Conservation (phyloP, 2,329 filamentous ascomycete species). For the Epicoccum nigrum region DNA sequence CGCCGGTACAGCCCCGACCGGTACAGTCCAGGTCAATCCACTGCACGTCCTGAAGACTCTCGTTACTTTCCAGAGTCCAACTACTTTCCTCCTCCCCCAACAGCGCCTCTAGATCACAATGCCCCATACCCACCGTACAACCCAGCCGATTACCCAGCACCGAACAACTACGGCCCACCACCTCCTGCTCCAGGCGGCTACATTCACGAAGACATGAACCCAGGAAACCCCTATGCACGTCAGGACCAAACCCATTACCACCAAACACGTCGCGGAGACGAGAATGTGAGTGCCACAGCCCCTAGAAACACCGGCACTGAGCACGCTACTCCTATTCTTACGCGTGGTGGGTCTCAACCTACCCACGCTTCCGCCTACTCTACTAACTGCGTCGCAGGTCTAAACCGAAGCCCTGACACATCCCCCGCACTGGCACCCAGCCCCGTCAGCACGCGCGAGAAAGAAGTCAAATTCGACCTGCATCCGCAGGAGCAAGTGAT, state of each 20-base stretch:
- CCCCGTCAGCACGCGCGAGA: constrained; percentile 27
- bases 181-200: constrained; percentile 37
- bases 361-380: constrained; percentile 15
- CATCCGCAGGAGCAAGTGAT: constrained; percentile 36
- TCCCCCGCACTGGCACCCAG: constrained; percentile 18
- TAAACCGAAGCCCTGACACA: constrained; percentile 1
- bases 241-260: constrained; percentile 39
- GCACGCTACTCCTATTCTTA: constrained; percentile 23
- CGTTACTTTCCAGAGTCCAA: constrained; percentile 55
- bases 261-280: constrained; percentile 47
- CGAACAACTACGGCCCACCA: constrained; percentile 26
- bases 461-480: constrained; percentile 50
- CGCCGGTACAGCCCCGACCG: constrained; percentile 24
- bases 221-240: constrained; percentile 37
- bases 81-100: constrained; percentile 57
- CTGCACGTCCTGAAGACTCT: constrained; percentile 37
- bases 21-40: constrained; percentile 40
- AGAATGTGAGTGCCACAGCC: constrained; percentile 58
- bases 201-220: constrained; percentile 36
- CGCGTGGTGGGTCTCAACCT: constrained; percentile 23
- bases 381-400: constrained; percentile 36
- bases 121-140: constrained; percentile 43
- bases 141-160: constrained; percentile 54
- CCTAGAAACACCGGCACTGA: constrained; percentile 35
- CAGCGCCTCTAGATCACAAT: constrained; percentile 38